Evolutionary conservation across 257 asterid species (phyloP).

Genomic region (Gardenia jasminoides): DNA sequence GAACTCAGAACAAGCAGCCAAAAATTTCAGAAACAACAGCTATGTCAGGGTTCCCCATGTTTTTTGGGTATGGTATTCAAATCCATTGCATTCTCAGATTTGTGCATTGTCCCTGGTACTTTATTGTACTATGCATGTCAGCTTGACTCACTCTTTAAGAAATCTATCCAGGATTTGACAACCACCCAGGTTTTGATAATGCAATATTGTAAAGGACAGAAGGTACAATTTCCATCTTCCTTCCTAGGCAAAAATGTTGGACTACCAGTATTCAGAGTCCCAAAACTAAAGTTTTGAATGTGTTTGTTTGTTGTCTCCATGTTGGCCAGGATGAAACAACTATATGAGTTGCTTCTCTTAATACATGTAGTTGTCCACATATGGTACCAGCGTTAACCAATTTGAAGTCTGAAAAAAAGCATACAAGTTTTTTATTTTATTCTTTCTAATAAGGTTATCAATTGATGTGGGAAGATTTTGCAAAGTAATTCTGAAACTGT

Average conservation of each 20-base stretch:
- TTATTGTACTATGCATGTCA: conserved; percentile 4
- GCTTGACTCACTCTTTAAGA: conserved; percentile 21
- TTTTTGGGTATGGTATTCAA: conserved; percentile 61
- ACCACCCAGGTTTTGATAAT: conserved; percentile 80
- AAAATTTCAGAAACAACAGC: conserved; percentile 54
- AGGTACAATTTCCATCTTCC: conserved; percentile 47
- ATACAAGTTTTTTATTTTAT: background rate
- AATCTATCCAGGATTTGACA: conserved; percentile 64
- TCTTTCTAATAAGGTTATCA: too few relatives aligned
- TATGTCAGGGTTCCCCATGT: conserved; percentile 65
- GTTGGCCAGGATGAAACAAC: background rate
- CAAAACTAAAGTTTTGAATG: background rate
- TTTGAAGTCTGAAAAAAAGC: background rate
- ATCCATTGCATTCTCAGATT: conserved; percentile 21
- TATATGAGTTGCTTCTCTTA: background rate
- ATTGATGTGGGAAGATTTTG: background rate
- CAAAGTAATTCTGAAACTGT: background rate
- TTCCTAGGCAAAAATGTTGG: background rate
- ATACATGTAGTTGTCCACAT: too few relatives aligned
- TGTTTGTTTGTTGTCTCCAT: background rate
- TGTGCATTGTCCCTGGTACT: conserved; percentile 7
- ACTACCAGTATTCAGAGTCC: background rate
- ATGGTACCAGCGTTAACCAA: background rate
- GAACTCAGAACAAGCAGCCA: conserved; percentile 70
- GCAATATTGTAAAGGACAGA: conserved; percentile 83